These are phyloP conservation scores for Iberis pinnata DNA, from an alignment of 345 rosid genomes.

Conservation along the genomic window DNA sequence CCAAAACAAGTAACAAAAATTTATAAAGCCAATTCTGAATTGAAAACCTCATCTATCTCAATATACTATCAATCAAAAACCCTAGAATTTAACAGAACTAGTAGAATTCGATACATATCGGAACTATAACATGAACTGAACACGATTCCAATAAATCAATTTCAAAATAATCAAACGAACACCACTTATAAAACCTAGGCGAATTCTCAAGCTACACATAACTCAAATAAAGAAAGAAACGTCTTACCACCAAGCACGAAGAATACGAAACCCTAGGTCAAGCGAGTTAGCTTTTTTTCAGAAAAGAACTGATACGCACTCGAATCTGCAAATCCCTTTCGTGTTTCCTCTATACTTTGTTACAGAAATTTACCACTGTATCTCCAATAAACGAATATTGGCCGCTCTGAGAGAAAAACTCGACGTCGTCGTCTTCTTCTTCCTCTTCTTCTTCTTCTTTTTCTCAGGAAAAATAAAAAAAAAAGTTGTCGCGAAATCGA, in stretches of 20 bases:
- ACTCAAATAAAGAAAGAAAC: not conserved
- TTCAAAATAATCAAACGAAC: conserved; percentile 1
- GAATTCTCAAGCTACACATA: conserved; percentile 13
- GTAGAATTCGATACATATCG: conserved; percentile 2
- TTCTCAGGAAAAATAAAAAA: too few relatives aligned
- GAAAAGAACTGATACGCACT: conserved; percentile 16
- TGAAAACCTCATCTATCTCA: not conserved
- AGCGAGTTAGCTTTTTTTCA: conserved; percentile 21
- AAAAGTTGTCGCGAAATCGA: conserved; percentile 18
- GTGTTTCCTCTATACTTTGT: not conserved
- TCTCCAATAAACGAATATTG: conserved; percentile 14
- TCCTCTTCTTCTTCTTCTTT: conserved; percentile 21
- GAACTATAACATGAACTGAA: not conserved
- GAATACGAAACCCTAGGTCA: conserved; percentile 30
- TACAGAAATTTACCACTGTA: not conserved
- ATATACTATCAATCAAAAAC: conserved; percentile 13
- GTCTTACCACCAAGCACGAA: conserved; percentile 15
- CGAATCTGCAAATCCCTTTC: conserved; percentile 8
- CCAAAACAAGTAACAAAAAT: conserved; percentile 7
- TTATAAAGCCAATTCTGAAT: not conserved
- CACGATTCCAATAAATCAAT: not conserved
- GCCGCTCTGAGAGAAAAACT: conserved; percentile 18
- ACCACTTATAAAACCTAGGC: conserved; percentile 6
- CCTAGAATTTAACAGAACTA: conserved; percentile 4
- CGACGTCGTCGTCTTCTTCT: conserved; percentile 3